These are phyloP conservation scores for Lophiostoma macrostomum DNA, from an alignment of 495 filamentous ascomycete species.

Conservation along the genomic window DNA sequence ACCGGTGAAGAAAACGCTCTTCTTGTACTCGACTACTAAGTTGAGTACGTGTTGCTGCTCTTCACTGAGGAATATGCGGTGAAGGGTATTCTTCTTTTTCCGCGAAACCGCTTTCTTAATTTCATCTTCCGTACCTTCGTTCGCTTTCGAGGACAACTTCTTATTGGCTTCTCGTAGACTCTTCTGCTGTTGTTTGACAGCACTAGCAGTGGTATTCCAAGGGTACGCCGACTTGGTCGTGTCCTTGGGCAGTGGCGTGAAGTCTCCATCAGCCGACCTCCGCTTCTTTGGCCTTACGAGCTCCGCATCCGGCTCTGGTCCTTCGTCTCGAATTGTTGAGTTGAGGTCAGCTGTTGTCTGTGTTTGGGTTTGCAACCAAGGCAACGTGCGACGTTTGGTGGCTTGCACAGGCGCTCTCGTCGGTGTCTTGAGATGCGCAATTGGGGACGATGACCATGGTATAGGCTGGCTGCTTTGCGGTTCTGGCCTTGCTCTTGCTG, in stretches of 20 bases:
- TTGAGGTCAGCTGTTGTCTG: slow-evolving; percentile 36
- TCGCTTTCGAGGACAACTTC: slow-evolving; percentile 51
- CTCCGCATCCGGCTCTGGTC: slow-evolving; percentile 21
- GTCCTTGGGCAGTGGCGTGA: slow-evolving; percentile 44
- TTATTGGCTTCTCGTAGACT: slow-evolving; percentile 64
- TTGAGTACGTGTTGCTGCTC: slow-evolving; percentile 84
- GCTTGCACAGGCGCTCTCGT: slow-evolving; percentile 31
- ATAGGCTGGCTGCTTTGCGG: slow-evolving; percentile 52
- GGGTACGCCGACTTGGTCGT: slow-evolving; percentile 42
- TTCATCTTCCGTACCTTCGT: slow-evolving; percentile 34
- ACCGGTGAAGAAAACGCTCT: slow-evolving; percentile 97
- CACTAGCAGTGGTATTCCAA: slow-evolving; percentile 82
- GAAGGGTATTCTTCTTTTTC: slow-evolving; percentile 46
- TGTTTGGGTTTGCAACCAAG: slow-evolving; percentile 48
- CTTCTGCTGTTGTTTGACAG: slow-evolving; percentile 78
- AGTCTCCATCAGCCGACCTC: slow-evolving; percentile 33
- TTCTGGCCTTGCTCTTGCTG: slow-evolving; percentile 36
- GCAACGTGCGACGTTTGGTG: slow-evolving; percentile 53
- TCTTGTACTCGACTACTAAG: slow-evolving; percentile 67
- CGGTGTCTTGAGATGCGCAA: slow-evolving; percentile 48
- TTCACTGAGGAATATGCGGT: slow-evolving; percentile 69
- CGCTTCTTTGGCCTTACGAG: slow-evolving; percentile 29
- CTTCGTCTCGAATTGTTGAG: slow-evolving; percentile 30
- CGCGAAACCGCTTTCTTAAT: slow-evolving; percentile 37
- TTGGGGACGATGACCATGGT: slow-evolving; percentile 65